phyloP scores from a whole-genome alignment of 257 asterid genomes.

The Cynanchum wilfordii region DNA sequence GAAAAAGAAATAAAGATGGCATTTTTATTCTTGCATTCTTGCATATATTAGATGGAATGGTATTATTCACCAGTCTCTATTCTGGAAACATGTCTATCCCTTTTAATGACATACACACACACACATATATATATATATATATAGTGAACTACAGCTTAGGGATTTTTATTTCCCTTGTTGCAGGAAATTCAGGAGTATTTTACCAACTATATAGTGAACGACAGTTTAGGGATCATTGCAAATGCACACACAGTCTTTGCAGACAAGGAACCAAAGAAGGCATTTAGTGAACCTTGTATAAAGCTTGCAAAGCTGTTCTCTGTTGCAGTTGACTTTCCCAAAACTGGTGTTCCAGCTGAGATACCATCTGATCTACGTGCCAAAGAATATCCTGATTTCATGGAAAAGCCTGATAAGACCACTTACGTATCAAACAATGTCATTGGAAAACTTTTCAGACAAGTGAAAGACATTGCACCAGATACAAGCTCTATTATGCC shows the following conservation, averaged over 20 bases:
- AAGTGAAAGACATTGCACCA: conserved; percentile 54
- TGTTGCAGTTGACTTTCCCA: conserved; percentile 84
- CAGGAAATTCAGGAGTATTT: conserved; percentile 87
- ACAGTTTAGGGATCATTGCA: conserved; percentile 68
- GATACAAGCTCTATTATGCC: conserved; percentile 22
- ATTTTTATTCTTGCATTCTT: neutral
- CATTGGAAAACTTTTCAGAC: conserved; percentile 76
- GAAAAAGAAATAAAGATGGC: no score
- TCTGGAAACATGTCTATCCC: no score
- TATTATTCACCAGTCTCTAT: neutral
- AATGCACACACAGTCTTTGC: conserved; percentile 83
- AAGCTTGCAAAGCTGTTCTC: conserved; percentile 62
- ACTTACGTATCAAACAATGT: conserved; percentile 45
- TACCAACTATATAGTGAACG: conserved; percentile 75
- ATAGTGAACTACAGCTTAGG: no score
- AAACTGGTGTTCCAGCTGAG: conserved; percentile 85
- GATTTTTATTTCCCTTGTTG: neutral
- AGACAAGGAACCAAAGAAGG: conserved; percentile 51
- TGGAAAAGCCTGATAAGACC: conserved; percentile 74
- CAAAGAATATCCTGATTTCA: conserved; percentile 81
- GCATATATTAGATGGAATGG: neutral
- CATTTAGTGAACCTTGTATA: conserved; percentile 47
- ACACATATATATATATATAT: no score
- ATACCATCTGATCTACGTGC: conserved; percentile 67
- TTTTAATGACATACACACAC: no score